Conservation (phyloP, 148 eudicot genomes). For the Arbutus unedo region DNA sequence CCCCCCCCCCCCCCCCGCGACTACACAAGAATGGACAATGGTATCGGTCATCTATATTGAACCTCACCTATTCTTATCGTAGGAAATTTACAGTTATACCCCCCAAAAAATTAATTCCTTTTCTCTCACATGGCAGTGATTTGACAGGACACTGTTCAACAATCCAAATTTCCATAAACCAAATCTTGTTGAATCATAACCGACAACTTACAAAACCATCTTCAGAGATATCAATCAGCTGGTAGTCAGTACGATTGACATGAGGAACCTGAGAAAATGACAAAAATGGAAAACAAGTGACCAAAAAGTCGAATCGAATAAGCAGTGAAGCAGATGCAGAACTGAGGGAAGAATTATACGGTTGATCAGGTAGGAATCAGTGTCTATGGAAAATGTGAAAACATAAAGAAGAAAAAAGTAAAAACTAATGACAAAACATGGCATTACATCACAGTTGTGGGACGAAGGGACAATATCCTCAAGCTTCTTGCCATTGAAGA, state of each 20-base stretch:
- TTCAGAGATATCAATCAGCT: conserved; percentile 57
- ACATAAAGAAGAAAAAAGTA: background rate
- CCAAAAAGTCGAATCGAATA: background rate
- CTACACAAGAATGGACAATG: too few relatives aligned
- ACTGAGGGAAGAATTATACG: background rate
- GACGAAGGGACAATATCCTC: conserved; percentile 55
- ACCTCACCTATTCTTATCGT: too few relatives aligned
- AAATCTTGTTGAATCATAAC: background rate
- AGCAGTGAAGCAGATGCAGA: background rate
- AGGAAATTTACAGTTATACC: too few relatives aligned
- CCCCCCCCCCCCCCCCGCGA: too few relatives aligned
- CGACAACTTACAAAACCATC: conserved; percentile 50
- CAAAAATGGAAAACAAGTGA: background rate
- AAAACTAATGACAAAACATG: background rate
- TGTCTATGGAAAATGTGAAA: background rate
- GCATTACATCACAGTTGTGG: conserved; percentile 46
- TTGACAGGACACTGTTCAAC: background rate
- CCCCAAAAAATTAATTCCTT: background rate
- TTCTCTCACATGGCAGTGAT: background rate
- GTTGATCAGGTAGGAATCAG: background rate
- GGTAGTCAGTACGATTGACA: conserved; percentile 57
- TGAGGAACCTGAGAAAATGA: conserved; percentile 44
- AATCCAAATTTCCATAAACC: background rate
- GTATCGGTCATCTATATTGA: too few relatives aligned
- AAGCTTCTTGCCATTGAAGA: conserved; percentile 54